Evolutionary conservation across 176 grass and related monocot genomes (phyloP), one percentile per base, ranked within the genome.

Genomic region (Triticum turgidum): DNA sequence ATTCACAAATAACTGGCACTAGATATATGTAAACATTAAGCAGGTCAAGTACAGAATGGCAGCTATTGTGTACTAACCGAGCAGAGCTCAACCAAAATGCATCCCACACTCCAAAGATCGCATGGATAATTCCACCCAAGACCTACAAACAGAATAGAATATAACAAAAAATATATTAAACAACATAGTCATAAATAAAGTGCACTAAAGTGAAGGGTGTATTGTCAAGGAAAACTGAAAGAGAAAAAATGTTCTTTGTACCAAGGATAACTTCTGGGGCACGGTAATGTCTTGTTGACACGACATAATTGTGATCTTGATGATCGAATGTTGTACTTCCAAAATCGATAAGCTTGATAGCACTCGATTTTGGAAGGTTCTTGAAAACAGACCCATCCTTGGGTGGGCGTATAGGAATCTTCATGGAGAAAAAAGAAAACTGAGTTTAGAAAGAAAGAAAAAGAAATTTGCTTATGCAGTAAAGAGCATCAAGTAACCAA

Each of bases 261-360:
- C 93, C 93, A 90, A 98, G 93, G 82, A 98, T 98, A 72, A 98
- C 96, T 94, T 98, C 96, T 20, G 96, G 96, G 15, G 96, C 96
- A 63, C 96, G 91, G 78, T 98, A 98, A 92, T 95, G 93, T 61
- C 96, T 89, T 79, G 96, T 98, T 18, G 96, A 95, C 59, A 98
- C 93, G 12, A 98, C 91, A 69, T 98, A 95, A 88, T 92, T 96
- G 71, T 94, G 96, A 52, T 98, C 93, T 87, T 98, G 93, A 64
- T 94, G 87, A 74, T 95, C 96, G 68, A 96, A 98, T 86, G 93
- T 96, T 30, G 96, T 91, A 35, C 93, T 94, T 49, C 96, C 96
- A 92, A 98, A 98, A 86, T 98, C 96, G 75, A 98, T 98, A 4
- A 96, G 82, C 86, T 98, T 98, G 81, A 98, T 95, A 83, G 92